A percentile compares a stretch with the other conserved stretches of the same genome.
Conservation (phyloP, 768 basidiomycete species). For the Naganishia kalamii region DNA sequence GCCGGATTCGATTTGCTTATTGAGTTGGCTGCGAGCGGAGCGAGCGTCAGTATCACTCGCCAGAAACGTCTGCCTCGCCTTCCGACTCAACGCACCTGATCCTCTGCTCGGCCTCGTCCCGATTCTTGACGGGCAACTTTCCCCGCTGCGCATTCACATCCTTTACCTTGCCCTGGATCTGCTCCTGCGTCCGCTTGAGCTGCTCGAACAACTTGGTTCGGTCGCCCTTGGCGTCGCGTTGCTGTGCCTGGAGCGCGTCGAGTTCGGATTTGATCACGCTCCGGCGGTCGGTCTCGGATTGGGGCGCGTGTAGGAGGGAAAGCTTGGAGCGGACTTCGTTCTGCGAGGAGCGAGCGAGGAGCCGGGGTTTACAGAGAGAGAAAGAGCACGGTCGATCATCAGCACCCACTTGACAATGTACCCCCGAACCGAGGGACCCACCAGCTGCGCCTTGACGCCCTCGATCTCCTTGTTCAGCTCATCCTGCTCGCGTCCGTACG, state of each 20-base stretch:
- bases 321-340: constrained; percentile 41
- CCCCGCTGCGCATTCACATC: constrained; percentile 73
- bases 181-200: constrained; percentile 70
- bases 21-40: constrained; percentile 54
- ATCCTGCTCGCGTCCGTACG: constrained; percentile 79
- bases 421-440: constrained; percentile 50
- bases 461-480: constrained; percentile 78
- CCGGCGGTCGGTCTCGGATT: constrained; percentile 60
- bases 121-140: constrained; percentile 72
- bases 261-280: constrained; percentile 70
- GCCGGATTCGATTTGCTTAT: constrained; percentile 87
- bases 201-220: constrained; percentile 63
- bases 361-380: too few relatives aligned
- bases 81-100: constrained; percentile 54
- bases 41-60: not conserved
- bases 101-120: constrained; percentile 77
- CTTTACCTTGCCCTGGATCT: constrained; percentile 78
- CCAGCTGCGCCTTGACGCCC: constrained; percentile 67
- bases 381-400: not conserved
- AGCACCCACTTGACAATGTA: too few relatives aligned
- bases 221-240: constrained; percentile 63
- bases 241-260: constrained; percentile 68
- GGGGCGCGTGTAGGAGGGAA: constrained; percentile 34
- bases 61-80: too few relatives aligned
- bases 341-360: constrained; percentile 21